Evolutionary conservation across 768 basidiomycete species (phyloP), one percentile per base, ranked within the genome.

Genomic region (Tricholoma bakamatsutake): DNA sequence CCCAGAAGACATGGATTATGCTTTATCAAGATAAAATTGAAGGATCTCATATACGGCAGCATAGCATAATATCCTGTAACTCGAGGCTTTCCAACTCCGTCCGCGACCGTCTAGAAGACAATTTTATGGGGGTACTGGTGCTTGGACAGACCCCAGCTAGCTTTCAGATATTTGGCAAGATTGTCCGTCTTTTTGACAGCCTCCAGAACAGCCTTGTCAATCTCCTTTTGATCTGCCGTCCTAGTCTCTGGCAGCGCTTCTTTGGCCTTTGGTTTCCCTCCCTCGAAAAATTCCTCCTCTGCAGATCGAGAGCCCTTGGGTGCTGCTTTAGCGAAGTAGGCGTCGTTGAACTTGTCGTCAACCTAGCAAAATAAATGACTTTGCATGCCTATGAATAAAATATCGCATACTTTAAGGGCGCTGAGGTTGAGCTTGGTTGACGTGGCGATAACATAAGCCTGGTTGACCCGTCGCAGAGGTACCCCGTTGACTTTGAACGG

Each of bases 401-500:
- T 17, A 55, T 34, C 24, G 77, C 82, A 60, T 65, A 93, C 93
- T 78, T 82, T 82, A 71, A 90, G 76, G 56, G 76, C 80, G 27
- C 76, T 80, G 56, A 98, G 72, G 61, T 96, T 90, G 63, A 98
- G 74, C 76, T 87, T 93, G 64, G 97, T 98, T 55, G 94, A 94
- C 57, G 97, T 99, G 56, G 96, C 93, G 67, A 99, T 98, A 59
- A 95, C 93, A 71, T 99, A 99, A 54, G 97, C 93, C 79, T 98
- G 96, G 80, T 94, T 96, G 58, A 99, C 94, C 72, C 97, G 85
- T 72, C 95, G 84, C 71, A 99, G 82, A 64, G 97, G 97, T 46
- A 99, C 96, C 71, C 97, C 97, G 75, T 99, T 99, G 72, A 98
- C 72, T 82, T 93, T 96, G 85, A 84, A 98, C 48, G 97, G 97